Evolutionary conservation across 192 early-diverging fungal genomes (phyloP).

Genomic region (Coemansia sp.): DNA sequence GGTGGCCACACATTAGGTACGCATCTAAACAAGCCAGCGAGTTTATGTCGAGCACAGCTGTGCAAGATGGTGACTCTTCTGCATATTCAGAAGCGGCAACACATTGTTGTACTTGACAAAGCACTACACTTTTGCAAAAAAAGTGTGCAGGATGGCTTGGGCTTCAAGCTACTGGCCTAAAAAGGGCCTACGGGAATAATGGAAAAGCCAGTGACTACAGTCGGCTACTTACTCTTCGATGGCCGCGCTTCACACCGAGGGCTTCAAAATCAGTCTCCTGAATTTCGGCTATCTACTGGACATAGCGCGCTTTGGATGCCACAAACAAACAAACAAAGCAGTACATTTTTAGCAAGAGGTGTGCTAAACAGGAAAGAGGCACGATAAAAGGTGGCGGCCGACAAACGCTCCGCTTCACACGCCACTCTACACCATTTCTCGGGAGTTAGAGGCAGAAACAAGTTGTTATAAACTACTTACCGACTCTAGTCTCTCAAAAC

Average conservation of each 20-base stretch:
- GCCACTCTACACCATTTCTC: not conserved
- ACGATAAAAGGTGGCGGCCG: not conserved
- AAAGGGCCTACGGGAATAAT: not conserved
- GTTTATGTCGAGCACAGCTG: not conserved
- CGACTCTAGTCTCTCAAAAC: conserved; percentile 48
- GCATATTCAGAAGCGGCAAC: not conserved
- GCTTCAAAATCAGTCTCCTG: conserved; percentile 53
- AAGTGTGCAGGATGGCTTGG: not conserved
- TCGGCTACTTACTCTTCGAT: conserved; percentile 46
- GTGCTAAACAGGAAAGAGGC: not conserved
- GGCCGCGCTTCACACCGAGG: conserved; percentile 50
- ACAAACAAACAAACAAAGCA: not conserved
- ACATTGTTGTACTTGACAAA: conserved; percentile 5
- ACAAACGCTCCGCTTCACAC: not conserved
- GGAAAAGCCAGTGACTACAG: not conserved
- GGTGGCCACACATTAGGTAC: not conserved
- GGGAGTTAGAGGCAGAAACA: not conserved
- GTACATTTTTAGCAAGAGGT: not conserved
- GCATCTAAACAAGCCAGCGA: not conserved
- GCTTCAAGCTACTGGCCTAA: not conserved
- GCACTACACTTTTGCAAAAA: not conserved
- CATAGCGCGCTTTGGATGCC: not conserved
- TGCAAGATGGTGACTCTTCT: not conserved
- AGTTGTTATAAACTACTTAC: conserved; percentile 23
- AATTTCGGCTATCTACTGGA: conserved; percentile 44